Evolutionary conservation across 1,284 basidiomycete species (phyloP), one percentile per base, ranked within the genome.

Genomic region (Agroathelia rolfsii): DNA sequence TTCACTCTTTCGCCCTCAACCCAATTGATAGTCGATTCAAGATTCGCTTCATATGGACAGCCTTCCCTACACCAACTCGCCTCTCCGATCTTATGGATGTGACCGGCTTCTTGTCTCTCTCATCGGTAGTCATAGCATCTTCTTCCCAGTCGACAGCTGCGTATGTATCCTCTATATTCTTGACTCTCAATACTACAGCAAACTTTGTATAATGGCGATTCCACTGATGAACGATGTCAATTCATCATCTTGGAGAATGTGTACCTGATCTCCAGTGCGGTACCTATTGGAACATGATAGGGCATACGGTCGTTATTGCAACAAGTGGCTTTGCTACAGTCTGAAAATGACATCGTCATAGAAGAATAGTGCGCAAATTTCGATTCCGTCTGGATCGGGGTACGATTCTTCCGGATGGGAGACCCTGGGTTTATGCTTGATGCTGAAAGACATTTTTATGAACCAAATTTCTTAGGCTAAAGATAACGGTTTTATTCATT

Each of bases 361-460:
- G n/a, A n/a, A n/a, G n/a, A n/a, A n/a, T n/a, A n/a, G n/a, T n/a
- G n/a, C n/a, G n/a, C n/a, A n/a, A 9, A 29, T 34, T 3, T 32
- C 26, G 8, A 43, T 61, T 14, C 42, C 52, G 16, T 38, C 49
- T 2, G 58, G 58, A 3, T 44, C 39, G 3, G 56, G 56, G 3
- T 47, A 40, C 2, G 59, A 61, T 36, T 36, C 46, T 9, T 59
- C 58, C 1, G 58, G 56, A 3, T 61, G 58, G 59, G 52, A 52
- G 29, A 41, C 57, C 5, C 49, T 30, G 60, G 59, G 1, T 58
- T 61, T 36, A 56, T 62, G 60, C 47, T 62, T 1, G 57, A 59
- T 36, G 49, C 43, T 11, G 57, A 53, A n/a, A 47, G 57, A 1
- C 57, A 60, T 37, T 60, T 50, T 49, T 59, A 52, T 27, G 36